Evolutionary conservation across 441 rosid genomes (phyloP).

Genomic region (Adansonia gregorii): DNA sequence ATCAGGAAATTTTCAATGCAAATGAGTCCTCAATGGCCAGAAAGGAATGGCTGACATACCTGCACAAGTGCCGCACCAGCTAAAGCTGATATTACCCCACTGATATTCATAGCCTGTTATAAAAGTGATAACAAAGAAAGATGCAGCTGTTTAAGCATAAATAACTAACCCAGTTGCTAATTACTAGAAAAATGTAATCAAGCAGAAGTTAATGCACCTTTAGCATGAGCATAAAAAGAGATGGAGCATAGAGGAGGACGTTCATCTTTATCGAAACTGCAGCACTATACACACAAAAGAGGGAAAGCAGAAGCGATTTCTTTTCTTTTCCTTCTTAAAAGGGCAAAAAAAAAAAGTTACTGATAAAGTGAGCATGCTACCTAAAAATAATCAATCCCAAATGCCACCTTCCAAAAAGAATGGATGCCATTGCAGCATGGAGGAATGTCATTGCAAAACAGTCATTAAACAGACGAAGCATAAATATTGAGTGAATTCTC

Average conservation of each 20-base stretch:
- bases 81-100: constrained; percentile 74
- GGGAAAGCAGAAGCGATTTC: constrained; percentile 26
- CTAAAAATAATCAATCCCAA: constrained; percentile 87
- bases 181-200: constrained; percentile 18
- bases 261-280: constrained; percentile 96
- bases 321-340: constrained; percentile 15
- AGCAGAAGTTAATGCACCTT: constrained; percentile 53
- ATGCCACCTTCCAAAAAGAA: constrained; percentile 74
- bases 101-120: constrained; percentile 67
- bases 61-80: constrained; percentile 88
- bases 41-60: constrained; percentile 50
- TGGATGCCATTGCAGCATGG: constrained; percentile 68
- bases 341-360: constrained; percentile 4
- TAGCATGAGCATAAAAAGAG: constrained; percentile 73
- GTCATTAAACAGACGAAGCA: constrained; percentile 93
- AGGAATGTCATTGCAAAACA: constrained; percentile 88
- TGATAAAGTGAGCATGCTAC: constrained; percentile 38
- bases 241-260: constrained; percentile 87
- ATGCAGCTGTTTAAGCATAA: constrained; percentile 20
- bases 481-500: constrained; percentile 91
- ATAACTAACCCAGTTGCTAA: constrained; percentile 20
- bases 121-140: constrained; percentile 29
- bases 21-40: constrained; percentile 15
- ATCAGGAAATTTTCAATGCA: constrained; percentile 15
- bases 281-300: constrained; percentile 43